phyloP scores from a whole-genome alignment of 2,329 filamentous ascomycete species.

The Arthrinium puccinioides region DNA sequence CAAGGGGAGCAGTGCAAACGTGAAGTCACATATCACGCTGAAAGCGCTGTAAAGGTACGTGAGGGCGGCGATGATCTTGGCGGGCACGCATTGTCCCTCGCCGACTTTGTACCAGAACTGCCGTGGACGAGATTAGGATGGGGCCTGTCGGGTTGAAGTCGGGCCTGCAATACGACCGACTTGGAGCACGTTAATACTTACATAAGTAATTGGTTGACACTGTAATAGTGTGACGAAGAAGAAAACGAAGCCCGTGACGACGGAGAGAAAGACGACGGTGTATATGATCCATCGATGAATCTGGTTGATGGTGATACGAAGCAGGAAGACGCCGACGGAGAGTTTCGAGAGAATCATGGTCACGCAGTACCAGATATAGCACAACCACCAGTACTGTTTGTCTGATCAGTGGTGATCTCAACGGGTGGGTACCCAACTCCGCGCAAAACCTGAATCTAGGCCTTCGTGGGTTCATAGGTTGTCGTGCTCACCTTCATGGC shows the following conservation, averaged over 20 bases:
- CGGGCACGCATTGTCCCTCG: constrained; percentile 16
- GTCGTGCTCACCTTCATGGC: constrained; percentile 6
- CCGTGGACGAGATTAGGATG: too few relatives aligned
- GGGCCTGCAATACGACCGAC: too few relatives aligned
- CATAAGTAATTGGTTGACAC: constrained; percentile 11
- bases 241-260: constrained; percentile 11
- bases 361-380: constrained; percentile 10
- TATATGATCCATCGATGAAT: constrained; percentile 12
- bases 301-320: constrained; percentile 11
- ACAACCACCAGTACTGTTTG: constrained; percentile 9
- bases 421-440: too few relatives aligned
- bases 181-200: too few relatives aligned
- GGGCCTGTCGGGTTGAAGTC: too few relatives aligned
- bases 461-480: neutral
- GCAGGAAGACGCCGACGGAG: constrained; percentile 13
- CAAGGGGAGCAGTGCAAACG: constrained; percentile 33
- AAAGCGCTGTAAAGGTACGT: constrained; percentile 35
- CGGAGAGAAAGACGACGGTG: constrained; percentile 7
- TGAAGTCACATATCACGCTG: constrained; percentile 31
- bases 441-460: neutral
- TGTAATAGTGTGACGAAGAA: constrained; percentile 14
- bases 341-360: constrained; percentile 12
- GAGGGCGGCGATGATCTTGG: constrained; percentile 32
- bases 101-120: constrained; percentile 12
- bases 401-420: too few relatives aligned